Conservation (phyloP, 179 eudicot genomes). For the Amaranthus tricolor region DNA sequence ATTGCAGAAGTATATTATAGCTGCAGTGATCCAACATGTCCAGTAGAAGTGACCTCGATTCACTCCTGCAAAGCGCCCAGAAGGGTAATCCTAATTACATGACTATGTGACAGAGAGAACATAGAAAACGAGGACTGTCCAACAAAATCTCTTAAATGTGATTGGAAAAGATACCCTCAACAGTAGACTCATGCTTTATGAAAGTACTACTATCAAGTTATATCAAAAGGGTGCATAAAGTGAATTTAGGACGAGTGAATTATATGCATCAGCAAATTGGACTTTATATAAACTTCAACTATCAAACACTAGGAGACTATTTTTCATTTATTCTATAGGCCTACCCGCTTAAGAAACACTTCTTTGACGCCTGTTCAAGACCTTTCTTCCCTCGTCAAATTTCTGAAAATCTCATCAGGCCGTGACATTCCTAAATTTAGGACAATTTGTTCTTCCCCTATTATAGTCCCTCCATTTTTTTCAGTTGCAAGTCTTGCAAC, state of each 20-base stretch:
- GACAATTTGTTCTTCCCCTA: background rate
- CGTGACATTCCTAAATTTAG: background rate
- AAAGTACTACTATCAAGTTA: background rate
- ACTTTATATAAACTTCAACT: background rate
- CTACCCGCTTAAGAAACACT: background rate
- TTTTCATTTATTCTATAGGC: background rate
- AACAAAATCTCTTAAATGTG: background rate
- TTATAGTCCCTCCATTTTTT: too few species aligned
- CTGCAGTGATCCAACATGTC: background rate
- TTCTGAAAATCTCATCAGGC: background rate
- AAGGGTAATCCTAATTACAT: background rate
- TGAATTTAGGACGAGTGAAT: background rate
- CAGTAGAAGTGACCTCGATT: background rate
- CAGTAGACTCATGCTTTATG: background rate
- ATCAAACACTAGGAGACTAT: background rate
- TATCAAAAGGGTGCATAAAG: background rate
- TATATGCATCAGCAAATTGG: background rate
- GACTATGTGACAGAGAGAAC: background rate
- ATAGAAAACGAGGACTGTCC: background rate
- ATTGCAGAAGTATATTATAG: background rate
- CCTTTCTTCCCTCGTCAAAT: background rate
- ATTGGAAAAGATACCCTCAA: background rate
- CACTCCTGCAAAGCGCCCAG: background rate
- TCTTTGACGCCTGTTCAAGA: conserved; percentile 3
- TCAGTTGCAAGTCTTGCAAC: too few species aligned